Evolutionary conservation across 2,329 filamentous ascomycete species (phyloP), one percentile per base, ranked within the genome.

Genomic region (Colletotrichum spinosum): DNA sequence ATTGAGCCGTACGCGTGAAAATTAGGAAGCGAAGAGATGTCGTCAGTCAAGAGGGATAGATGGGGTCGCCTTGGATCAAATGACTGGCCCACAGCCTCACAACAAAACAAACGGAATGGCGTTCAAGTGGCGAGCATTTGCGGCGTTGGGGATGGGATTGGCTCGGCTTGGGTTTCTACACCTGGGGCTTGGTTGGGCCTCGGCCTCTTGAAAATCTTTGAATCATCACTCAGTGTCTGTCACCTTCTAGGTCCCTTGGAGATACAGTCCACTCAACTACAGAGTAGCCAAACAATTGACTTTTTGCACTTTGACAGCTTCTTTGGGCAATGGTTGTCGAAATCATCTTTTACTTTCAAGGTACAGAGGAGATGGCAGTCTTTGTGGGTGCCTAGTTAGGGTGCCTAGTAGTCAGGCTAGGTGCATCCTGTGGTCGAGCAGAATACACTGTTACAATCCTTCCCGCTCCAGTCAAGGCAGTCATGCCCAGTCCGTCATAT

Each of bases 321-420:
- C 25, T 25, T 25, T 25, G 25, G 25, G 25, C 25, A 25, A 25
- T 25, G 25, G 25, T 25, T 25, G 25, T 25, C 25, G 25, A 25
- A 46, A 46, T 46, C 44, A 15, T 45, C 15, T 41, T 59, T 39
- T 54, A 13, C 50, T 37, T 25, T 41, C 25, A 25, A 4, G 38
- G 7, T 35, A 66, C 58, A 63, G 62, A 63, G 52, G 53, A 63
- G 56, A 57, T 12, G 33, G 12, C 12, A 51, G 46, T 15, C 17
- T 46, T 55, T 49, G 44, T 50, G 39, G 59, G 39, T 44, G 52
- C 53, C 41, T 57, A 12, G 45, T 46, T 48, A 35, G 48, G 33
- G 10, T 49, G 52, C 41, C 35, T 56, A 25, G 10, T 48, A 17
- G 44, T 45, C 44, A 63, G 33, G 50, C 63, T 63, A 37, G 37